These are phyloP conservation scores for Coriolopsis trogii DNA, from an alignment of 1,284 basidiomycete species.

Conservation along the genomic window DNA sequence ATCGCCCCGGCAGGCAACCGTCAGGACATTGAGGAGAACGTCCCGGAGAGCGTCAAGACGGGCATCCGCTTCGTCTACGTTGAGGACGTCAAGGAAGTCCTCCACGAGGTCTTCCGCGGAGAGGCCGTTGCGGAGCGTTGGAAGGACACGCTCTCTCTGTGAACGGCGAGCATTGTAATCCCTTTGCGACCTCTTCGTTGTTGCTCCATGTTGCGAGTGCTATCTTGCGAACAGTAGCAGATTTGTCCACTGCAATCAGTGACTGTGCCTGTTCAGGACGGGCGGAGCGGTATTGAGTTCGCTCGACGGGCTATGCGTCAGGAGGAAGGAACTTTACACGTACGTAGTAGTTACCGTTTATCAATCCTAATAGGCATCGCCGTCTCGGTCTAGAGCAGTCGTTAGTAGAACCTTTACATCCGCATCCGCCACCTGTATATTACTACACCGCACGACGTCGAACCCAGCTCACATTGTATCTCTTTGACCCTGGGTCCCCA, in stretches of 20 bases:
- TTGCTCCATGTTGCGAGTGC: too few relatives aligned
- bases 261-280: not conserved
- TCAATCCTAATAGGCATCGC: slow-evolving; percentile 17
- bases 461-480: slow-evolving; percentile 19
- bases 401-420: slow-evolving; percentile 15
- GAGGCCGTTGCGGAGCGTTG: slow-evolving; percentile 63
- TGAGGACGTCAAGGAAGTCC: slow-evolving; percentile 86
- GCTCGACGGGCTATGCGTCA: not conserved
- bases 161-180: not conserved
- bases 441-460: slow-evolving; percentile 19
- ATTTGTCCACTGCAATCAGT: too few relatives aligned
- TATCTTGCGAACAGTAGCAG: too few relatives aligned
- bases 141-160: slow-evolving; percentile 54
- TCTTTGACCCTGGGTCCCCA: not conserved
- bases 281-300: not conserved
- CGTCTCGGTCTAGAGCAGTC: slow-evolving; percentile 23
- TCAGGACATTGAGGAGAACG: slow-evolving; percentile 94
- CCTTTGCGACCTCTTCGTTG: not conserved
- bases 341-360: slow-evolving; percentile 11
- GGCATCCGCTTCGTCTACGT: slow-evolving; percentile 94
- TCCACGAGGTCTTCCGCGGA: slow-evolving; percentile 82
- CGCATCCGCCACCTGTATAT: slow-evolving; percentile 24
- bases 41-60: slow-evolving; percentile 91
- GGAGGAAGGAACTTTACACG: slow-evolving; percentile 11
- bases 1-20: slow-evolving; percentile 87